Conservation (phyloP, 2,329 filamentous ascomycete genomes). For the Cladosporium sp. region DNA sequence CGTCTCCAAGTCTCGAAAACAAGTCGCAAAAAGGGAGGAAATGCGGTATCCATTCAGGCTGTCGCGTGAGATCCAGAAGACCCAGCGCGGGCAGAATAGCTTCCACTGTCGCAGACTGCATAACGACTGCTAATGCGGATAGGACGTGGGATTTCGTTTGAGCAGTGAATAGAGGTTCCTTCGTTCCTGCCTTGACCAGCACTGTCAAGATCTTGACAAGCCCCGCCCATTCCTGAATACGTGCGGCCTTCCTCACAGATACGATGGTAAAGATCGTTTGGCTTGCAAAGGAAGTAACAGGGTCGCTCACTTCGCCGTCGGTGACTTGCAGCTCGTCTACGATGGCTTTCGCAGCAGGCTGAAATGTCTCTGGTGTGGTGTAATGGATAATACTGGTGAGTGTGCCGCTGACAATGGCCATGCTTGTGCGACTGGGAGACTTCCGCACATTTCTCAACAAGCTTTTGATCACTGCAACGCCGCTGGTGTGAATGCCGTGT, state of each 20-base stretch:
- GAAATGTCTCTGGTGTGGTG: conserved; percentile 69
- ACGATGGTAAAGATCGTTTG: conserved; percentile 63
- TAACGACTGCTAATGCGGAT: conserved; percentile 56
- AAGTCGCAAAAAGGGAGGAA: conserved; percentile 85
- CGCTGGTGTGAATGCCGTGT: conserved; percentile 55
- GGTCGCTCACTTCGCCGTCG: conserved; percentile 34
- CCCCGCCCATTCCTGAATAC: conserved; percentile 67
- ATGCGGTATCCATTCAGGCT: conserved; percentile 61
- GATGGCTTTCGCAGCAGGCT: conserved; percentile 61
- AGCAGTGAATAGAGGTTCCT: conserved; percentile 34
- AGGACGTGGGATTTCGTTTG: conserved; percentile 34
- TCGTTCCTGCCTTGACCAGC: conserved; percentile 27
- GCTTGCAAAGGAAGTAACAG: conserved; percentile 38
- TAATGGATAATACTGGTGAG: conserved; percentile 81
- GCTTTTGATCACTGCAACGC: conserved; percentile 49
- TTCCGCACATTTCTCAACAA: conserved; percentile 35
- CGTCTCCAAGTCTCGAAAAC: conserved; percentile 67
- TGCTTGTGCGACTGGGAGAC: conserved; percentile 29
- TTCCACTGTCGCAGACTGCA: conserved; percentile 76
- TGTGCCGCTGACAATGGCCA: conserved; percentile 68
- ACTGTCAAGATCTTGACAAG: conserved; percentile 48
- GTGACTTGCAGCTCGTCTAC: conserved; percentile 44
- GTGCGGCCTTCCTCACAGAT: conserved; percentile 76
- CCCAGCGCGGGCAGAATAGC: conserved; percentile 67
- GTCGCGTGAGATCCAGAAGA: conserved; percentile 60